phyloP scores from a whole-genome alignment of 306 rosid species.

The Abrus precatorius region DNA sequence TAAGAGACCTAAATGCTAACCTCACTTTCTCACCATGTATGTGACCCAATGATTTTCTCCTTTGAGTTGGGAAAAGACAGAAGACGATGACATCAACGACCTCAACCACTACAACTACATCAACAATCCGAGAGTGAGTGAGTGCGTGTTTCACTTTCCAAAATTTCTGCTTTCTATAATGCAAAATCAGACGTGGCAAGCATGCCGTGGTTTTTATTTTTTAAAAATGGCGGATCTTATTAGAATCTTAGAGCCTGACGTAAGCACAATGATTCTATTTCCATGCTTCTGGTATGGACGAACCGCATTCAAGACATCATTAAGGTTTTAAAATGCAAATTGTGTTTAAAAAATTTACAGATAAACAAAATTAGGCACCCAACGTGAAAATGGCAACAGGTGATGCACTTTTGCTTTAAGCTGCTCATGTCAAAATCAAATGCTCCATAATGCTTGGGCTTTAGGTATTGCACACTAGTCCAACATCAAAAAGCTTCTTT shows the following conservation, averaged over 20 bases:
- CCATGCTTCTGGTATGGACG: slow-evolving; percentile 21
- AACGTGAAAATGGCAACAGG: slow-evolving; percentile 17
- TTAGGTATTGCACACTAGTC: slow-evolving; percentile 49
- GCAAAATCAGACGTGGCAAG: slow-evolving; percentile 61
- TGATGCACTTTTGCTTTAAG: slow-evolving; percentile 5
- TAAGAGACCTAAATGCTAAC: slow-evolving; percentile 31
- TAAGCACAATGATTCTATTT: slow-evolving; percentile 57
- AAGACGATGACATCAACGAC: slow-evolving; percentile 47
- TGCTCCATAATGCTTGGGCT: slow-evolving; percentile 50
- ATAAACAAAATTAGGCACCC: slow-evolving; percentile 38
- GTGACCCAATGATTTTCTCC: slow-evolving; percentile 57
- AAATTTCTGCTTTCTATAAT: slow-evolving; percentile 37
- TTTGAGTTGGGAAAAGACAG: slow-evolving; percentile 73
- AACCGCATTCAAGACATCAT: slow-evolving; percentile 23
- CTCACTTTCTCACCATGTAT: slow-evolving; percentile 49
- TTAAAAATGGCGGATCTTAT: slow-evolving; percentile 38
- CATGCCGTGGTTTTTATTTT: slow-evolving; percentile 61
- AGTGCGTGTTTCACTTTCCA: slow-evolving; percentile 55
- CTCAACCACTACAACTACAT: slow-evolving; percentile 52
- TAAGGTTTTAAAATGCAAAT: slow-evolving; percentile 20
- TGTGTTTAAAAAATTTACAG: not conserved
- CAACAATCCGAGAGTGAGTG: slow-evolving; percentile 50
- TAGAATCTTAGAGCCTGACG: slow-evolving; percentile 62
- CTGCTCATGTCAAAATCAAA: slow-evolving; percentile 46
- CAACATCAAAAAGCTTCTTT: slow-evolving; percentile 47